A percentile compares a stretch with the other conserved stretches of the same genome.
Conservation (phyloP, 768 basidiomycete genomes). For the Leccinum subgranulosum region DNA sequence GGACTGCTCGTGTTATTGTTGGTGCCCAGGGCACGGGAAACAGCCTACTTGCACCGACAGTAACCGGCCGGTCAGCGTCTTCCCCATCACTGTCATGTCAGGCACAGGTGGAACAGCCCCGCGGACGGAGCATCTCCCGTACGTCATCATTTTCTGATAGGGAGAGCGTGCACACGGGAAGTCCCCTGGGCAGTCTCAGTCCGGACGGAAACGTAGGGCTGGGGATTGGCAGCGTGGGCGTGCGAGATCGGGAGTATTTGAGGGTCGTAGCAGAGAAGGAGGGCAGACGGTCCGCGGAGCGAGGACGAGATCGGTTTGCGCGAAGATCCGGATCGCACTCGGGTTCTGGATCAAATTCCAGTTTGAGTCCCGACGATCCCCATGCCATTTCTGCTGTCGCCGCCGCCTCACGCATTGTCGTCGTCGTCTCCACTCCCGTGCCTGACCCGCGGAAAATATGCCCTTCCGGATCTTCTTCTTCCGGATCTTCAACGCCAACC, state of each 20-base stretch:
- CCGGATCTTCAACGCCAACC: constrained; percentile 27
- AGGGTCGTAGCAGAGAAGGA: constrained; percentile 22
- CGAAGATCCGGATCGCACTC: constrained; percentile 27
- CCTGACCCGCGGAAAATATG: constrained; percentile 15
- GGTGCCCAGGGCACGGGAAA: constrained; percentile 17
- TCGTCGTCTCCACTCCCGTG: constrained; percentile 4
- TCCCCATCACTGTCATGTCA: constrained; percentile 34
- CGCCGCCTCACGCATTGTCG: not conserved
- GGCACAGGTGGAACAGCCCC: constrained; percentile 30
- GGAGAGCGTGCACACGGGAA: constrained; percentile 36
- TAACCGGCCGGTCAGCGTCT: constrained; percentile 31
- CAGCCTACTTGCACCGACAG: constrained; percentile 27
- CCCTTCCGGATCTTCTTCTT: constrained; percentile 20
- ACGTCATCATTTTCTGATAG: constrained; percentile 56
- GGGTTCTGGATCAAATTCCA: constrained; percentile 35
- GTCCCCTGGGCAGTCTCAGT: constrained; percentile 36
- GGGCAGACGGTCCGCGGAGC: constrained; percentile 24
- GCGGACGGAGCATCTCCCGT: constrained; percentile 56
- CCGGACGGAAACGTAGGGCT: constrained; percentile 36
- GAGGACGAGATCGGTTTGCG: constrained; percentile 28
- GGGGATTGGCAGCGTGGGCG: constrained; percentile 31
- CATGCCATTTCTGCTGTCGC: not conserved
- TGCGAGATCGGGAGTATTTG: constrained; percentile 32
- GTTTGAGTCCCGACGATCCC: constrained; percentile 31
- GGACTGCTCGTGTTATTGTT: constrained; percentile 6